These are phyloP conservation scores for Ceratobasidium sp. DNA, from an alignment of 1,284 basidiomycete species.

Conservation along the genomic window DNA sequence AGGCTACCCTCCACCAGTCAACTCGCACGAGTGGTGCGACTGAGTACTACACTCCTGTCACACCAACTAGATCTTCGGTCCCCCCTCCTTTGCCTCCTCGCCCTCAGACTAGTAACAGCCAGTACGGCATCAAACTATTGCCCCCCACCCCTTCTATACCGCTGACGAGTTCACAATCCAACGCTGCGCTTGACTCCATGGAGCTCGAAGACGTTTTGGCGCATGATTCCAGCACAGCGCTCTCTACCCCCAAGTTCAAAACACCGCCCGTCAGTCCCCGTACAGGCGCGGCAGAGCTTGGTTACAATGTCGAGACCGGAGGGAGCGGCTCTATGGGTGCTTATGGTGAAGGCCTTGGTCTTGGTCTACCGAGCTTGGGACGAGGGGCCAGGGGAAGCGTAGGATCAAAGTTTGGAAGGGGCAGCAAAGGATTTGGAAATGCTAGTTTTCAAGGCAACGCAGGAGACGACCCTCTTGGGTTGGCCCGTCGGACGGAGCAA, in stretches of 20 bases:
- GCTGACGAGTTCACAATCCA: neutral
- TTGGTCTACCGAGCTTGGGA: conserved; percentile 28
- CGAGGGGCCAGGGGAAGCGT: conserved; percentile 14
- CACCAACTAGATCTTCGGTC: conserved; percentile 3
- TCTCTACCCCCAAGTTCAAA: neutral
- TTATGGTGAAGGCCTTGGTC: conserved; percentile 28
- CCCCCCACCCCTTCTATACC: neutral
- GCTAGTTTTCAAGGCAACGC: neutral
- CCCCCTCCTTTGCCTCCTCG: conserved; percentile 27
- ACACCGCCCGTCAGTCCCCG: conserved; percentile 27
- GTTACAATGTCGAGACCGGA: conserved; percentile 9
- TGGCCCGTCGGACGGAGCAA: neutral
- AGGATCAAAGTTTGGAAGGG: neutral
- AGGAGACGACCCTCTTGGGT: conserved; percentile 10
- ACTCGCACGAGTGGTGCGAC: neutral
- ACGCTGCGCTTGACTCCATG: neutral
- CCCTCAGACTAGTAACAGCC: neutral
- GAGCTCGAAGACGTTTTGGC: too few relatives aligned
- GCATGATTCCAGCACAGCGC: neutral
- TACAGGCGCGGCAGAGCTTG: conserved; percentile 13
- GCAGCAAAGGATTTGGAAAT: neutral
- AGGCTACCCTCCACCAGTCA: neutral
- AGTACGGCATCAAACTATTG: neutral
- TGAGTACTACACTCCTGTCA: conserved; percentile 25
- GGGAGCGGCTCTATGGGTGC: neutral